phyloP scores from a whole-genome alignment of 371 early-diverging fungal species.

The Mucor circinelloides region DNA sequence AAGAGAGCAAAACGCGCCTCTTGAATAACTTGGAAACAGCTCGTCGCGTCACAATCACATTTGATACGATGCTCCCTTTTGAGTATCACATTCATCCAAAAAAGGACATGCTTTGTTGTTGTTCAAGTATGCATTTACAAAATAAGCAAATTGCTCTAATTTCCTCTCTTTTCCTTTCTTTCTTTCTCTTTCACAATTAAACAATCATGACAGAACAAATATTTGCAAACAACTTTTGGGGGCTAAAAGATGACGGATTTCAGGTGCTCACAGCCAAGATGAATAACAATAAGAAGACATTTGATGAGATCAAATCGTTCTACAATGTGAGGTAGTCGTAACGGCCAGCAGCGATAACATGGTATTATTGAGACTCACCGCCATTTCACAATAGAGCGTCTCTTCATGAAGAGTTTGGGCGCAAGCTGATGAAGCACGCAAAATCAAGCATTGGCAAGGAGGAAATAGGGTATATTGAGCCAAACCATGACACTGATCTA shows the following conservation, averaged over 20 bases:
- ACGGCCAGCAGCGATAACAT: background rate
- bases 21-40: background rate
- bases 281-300: conserved; percentile 83
- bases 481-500: background rate
- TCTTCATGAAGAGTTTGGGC: conserved; percentile 89
- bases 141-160: background rate
- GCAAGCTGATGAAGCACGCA: conserved; percentile 76
- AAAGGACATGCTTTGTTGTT: conserved; percentile 5
- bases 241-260: conserved; percentile 85
- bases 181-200: background rate
- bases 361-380: background rate
- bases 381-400: conserved; percentile 58
- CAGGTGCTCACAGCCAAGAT: conserved; percentile 80
- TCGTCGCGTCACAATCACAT: background rate
- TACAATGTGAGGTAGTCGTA: conserved; percentile 38
- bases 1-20: background rate
- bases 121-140: background rate
- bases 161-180: background rate
- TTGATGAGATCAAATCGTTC: conserved; percentile 68
- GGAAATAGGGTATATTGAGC: conserved; percentile 79
- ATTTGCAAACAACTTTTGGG: conserved; percentile 60
- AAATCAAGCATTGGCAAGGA: conserved; percentile 80
- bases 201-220: conserved; percentile 16
- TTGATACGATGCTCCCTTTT: background rate
- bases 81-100: background rate